These are phyloP conservation scores for Fraxinus pennsylvanica DNA, from an alignment of 257 asterid genomes.

Conservation along the genomic window DNA sequence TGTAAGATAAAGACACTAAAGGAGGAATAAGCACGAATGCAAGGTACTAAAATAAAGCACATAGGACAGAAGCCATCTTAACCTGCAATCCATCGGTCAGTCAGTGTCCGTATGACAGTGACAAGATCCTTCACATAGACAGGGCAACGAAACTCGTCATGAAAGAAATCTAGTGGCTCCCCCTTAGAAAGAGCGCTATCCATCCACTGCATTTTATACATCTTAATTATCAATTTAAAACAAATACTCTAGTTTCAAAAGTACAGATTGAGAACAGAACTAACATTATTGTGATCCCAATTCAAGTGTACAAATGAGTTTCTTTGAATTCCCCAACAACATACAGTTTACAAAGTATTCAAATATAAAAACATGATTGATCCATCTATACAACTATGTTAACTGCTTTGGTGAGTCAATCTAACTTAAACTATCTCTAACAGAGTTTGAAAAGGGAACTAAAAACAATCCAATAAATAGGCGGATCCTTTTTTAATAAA, in stretches of 20 bases:
- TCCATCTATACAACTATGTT: neutral
- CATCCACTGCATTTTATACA: slow-evolving; percentile 73
- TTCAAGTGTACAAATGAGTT: neutral
- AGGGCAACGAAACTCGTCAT: slow-evolving; percentile 93
- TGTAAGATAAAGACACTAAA: slow-evolving; percentile 1
- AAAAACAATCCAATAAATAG: neutral
- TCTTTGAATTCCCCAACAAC: neutral
- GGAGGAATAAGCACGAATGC: neutral
- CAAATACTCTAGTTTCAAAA: slow-evolving; percentile 5
- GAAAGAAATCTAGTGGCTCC: slow-evolving; percentile 63
- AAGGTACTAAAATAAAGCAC: neutral
- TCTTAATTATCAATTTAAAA: slow-evolving; percentile 18
- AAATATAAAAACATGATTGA: neutral
- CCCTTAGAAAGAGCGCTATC: slow-evolving; percentile 77
- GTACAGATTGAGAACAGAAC: slow-evolving; percentile 9
- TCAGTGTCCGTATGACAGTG: slow-evolving; percentile 41
- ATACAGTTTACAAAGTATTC: neutral
- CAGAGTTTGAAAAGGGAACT: neutral
- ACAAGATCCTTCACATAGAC: slow-evolving; percentile 87
- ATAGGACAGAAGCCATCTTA: slow-evolving; percentile 24
- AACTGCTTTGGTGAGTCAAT: neutral
- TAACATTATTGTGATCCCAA: neutral
- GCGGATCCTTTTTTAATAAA: neutral
- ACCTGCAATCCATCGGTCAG: slow-evolving; percentile 83
- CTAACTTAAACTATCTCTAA: neutral